Evolutionary conservation across 371 early-diverging fungal species (phyloP).

Genomic region (Apophysomyces trapeziformis): DNA sequence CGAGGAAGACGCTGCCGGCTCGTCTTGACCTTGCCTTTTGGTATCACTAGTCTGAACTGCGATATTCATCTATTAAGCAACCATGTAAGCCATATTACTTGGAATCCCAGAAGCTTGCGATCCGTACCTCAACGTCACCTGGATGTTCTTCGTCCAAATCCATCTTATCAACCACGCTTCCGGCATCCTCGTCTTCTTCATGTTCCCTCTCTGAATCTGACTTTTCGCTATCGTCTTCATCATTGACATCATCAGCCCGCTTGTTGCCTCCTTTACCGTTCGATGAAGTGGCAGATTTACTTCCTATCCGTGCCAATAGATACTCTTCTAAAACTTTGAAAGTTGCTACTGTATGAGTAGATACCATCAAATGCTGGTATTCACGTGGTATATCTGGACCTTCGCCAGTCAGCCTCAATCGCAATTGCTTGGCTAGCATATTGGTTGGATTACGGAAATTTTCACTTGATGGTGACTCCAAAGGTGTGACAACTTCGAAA

Average conservation of each 20-base stretch:
- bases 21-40: neutral
- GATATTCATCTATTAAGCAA: neutral
- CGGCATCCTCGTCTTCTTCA: neutral
- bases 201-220: conserved; percentile 10
- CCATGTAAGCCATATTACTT: neutral
- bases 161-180: conserved; percentile 12
- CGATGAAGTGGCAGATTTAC: neutral
- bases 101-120: neutral
- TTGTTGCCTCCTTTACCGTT: conserved; percentile 30
- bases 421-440: conserved; percentile 79
- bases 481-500: conserved; percentile 65
- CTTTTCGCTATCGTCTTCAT: conserved; percentile 37
- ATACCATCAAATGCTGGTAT: conserved; percentile 67
- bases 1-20: neutral
- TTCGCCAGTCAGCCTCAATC: conserved; percentile 64
- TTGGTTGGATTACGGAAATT: conserved; percentile 62
- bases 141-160: conserved; percentile 5
- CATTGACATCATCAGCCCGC: conserved; percentile 25
- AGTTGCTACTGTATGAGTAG: conserved; percentile 86
- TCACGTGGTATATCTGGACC: conserved; percentile 58
- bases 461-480: conserved; percentile 22
- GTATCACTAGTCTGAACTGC: neutral
- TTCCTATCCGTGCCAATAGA: conserved; percentile 58
- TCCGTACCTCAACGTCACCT: neutral
- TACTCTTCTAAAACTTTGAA: conserved; percentile 82